phyloP scores from a whole-genome alignment of 2,329 filamentous ascomycete genomes.

The Ophiostoma sp. region DNA sequence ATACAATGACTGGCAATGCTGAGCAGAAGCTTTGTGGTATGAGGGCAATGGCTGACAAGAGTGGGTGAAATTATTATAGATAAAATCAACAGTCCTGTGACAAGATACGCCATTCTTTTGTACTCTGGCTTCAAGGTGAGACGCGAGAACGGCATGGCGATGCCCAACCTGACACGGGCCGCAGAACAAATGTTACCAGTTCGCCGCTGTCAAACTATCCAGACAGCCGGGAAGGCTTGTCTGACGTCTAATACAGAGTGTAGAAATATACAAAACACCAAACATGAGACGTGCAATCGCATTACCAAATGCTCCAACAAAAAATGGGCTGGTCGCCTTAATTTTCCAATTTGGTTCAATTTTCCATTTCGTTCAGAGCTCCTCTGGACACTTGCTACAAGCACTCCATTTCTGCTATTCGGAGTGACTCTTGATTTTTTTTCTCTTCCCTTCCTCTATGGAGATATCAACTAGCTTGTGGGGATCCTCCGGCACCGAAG shows the following conservation, averaged over 20 bases:
- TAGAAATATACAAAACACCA: background rate
- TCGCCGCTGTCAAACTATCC: background rate
- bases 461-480: background rate
- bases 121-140: background rate
- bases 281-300: background rate
- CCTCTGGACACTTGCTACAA: background rate
- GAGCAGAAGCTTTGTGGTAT: background rate
- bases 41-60: background rate
- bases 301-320: background rate
- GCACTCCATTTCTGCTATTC: background rate
- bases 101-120: background rate
- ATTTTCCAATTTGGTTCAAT: background rate
- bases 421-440: background rate
- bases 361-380: background rate
- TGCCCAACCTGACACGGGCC: background rate
- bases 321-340: background rate
- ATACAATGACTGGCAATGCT: background rate
- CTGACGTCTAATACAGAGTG: background rate
- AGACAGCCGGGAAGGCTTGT: constrained; percentile 9
- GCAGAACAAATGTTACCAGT: background rate
- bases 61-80: background rate
- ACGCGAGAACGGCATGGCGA: background rate
- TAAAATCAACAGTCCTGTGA: background rate
- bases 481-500: background rate
- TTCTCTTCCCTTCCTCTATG: background rate